Conservation (phyloP, 257 asterid genomes). For the Parsonsia alboflavescens region DNA sequence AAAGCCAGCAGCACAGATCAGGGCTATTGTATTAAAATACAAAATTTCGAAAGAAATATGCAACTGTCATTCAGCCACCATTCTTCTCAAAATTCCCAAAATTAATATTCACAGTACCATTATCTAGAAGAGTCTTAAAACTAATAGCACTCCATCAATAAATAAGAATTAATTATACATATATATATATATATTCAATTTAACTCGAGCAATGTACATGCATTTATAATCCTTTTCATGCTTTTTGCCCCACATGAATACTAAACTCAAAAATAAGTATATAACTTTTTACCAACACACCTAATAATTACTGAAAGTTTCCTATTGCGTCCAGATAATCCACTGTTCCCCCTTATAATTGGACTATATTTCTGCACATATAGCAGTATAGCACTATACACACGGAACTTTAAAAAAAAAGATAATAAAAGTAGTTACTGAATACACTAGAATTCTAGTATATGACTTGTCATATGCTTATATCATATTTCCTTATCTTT, state of each 20-base stretch:
- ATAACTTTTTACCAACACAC: background rate
- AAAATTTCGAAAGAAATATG: background rate
- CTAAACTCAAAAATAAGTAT: background rate
- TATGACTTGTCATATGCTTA: background rate
- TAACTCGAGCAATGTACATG: background rate
- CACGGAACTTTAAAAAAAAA: background rate
- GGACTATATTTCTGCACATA: background rate
- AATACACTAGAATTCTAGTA: background rate
- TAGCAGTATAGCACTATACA: background rate
- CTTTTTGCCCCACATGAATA: background rate
- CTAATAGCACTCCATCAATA: background rate
- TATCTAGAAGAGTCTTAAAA: background rate
- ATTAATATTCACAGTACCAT: background rate
- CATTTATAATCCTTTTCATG: background rate
- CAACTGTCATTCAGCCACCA: background rate
- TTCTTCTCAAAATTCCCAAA: background rate
- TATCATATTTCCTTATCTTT: background rate
- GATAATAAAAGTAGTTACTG: background rate
- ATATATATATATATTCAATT: background rate
- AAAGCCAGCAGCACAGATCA: background rate
- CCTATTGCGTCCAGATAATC: background rate
- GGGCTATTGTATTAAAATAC: background rate
- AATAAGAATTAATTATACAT: background rate
- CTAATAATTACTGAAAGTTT: background rate
- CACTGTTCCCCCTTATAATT: background rate